Evolutionary conservation across 768 basidiomycete species (phyloP), one percentile per base, ranked within the genome.

Genomic region (Termitomyces sp.): DNA sequence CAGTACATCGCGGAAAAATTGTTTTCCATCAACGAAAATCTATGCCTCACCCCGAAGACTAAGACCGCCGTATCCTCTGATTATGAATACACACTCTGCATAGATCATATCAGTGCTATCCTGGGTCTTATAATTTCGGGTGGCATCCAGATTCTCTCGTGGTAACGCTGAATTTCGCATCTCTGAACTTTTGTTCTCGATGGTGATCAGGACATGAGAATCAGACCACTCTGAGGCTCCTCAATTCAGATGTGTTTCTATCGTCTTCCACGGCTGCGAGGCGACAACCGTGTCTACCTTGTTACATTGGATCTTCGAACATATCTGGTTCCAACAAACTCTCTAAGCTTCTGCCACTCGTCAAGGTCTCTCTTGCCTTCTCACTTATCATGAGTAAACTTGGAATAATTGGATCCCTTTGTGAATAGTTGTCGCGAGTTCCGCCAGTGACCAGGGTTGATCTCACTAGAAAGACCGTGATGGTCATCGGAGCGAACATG

Each of bases 91-190:
- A 32, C 36, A 1, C 12, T 20, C 24, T 32, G n/a, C 20, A 5
- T 53, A 73, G 89, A 91, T 67, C 92, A 92, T 59, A 85, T 92
- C 18, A 88, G 87, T 18, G 79, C 81, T 20, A 91, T 92, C 62
- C 76, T 92, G 32, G 86, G 85, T 18, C 79, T 90, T 14, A 81
- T 79, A 18, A 76, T 82, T 33, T 72, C 57, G 67, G 72, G 40
- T 92, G 90, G 90, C 79, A 87, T 55, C 73, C 92, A 37, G 79
- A 90, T 62, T 86, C 91, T 27, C 76, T 89, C 37, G 76, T 78
- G 71, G 87, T 87, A 64, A 55, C 18, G 37, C 72, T 60, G 3
- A n/a, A 20, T 53, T 49, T 13, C 13, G 33, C 53, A 40, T n/a
- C 45, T 16, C 10, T 36, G 45, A 6, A 16, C n/a, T 13, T 12